phyloP scores from a whole-genome alignment of 345 rosid species.

The Eucalyptus sp. region DNA sequence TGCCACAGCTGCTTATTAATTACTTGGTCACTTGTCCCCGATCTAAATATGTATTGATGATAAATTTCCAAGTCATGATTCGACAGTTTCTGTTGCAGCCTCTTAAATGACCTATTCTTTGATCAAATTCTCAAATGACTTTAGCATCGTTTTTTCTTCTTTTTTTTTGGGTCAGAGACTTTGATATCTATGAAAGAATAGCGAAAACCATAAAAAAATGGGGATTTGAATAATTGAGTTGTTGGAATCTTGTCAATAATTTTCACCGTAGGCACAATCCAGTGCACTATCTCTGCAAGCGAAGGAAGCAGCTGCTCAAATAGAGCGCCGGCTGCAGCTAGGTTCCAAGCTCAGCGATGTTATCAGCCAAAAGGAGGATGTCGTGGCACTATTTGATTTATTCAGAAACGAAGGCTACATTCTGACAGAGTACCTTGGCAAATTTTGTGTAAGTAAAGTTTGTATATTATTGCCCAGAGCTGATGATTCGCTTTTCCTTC shows the following conservation, averaged over 20 bases:
- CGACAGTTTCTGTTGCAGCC: not conserved
- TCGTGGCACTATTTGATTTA: conserved; percentile 45
- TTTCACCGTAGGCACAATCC: conserved; percentile 20
- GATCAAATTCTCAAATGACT: not conserved
- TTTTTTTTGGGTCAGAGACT: not conserved
- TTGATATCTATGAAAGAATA: not conserved
- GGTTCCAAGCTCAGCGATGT: conserved; percentile 83
- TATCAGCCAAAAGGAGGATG: conserved; percentile 64
- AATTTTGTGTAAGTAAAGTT: conserved; percentile 53
- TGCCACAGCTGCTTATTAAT: not conserved
- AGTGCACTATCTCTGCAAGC: conserved; percentile 51
- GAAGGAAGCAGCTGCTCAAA: conserved; percentile 69
- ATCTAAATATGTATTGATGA: not conserved
- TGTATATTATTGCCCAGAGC: not conserved
- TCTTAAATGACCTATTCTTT: not conserved
- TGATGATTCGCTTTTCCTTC: not conserved
- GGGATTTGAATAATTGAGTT: not conserved
- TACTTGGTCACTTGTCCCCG: not conserved
- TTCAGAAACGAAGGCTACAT: conserved; percentile 76
- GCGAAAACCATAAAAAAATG: not conserved
- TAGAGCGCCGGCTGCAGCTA: conserved; percentile 52
- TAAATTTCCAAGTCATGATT: not conserved
- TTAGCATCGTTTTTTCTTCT: not conserved
- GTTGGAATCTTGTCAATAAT: not conserved
- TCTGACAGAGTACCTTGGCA: conserved; percentile 57